Base-by-base conservation (phyloP, 2,329 filamentous ascomycete genomes). In the Calcarisporium arbuscula region DNA sequence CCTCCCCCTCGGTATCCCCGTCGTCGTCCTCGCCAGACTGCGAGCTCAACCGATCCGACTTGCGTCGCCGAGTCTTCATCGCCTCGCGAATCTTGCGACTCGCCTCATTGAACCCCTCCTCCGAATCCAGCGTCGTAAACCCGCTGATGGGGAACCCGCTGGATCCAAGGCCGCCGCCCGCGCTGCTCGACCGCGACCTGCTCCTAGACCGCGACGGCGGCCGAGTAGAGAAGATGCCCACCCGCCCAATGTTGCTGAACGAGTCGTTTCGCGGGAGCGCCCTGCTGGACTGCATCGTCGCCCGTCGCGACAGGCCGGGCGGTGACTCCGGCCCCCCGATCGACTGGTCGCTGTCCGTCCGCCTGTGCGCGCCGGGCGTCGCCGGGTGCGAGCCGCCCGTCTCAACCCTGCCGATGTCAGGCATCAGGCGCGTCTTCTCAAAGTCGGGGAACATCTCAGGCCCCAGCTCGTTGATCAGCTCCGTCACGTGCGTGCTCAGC, bases 391-490 rank as follows among this genome's bases (percentile, higher is more conserved):
- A 35, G 14, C 52, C 43, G 18, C 52, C 56, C 6, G 50, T 46
- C 38, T 64, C 62, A 22, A 53, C 50, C 35, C 50, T 62, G 43
- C 64, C 60, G 1, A 73, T 64, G 43, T 80, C 75, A 4, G 70
- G 65, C 19, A 90, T 66, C 37, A 92, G 74, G 21, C 86, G 77
- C 10, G 77, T 73, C 42, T 80, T 74, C 49, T 92, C 85, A 53
- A 95, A 98, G 64, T 98, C 92, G n/a, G 88, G 82, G 64, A 94
- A 98, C 67, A 98, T 82, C 55, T 96, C 89, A 1, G 92, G 92
- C 0, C 92, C 92, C 10, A 98, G 78, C 14, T 85, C 87, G 61
- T 98, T 96, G 69, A 98, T 95, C 30, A 94, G 72, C 4, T 92
- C 79, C 2, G 89, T 95, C 25, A 98, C 88, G 53, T 92, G 77